Conservation (phyloP, 106 monocot genomes). For the Vanilla planifolia region DNA sequence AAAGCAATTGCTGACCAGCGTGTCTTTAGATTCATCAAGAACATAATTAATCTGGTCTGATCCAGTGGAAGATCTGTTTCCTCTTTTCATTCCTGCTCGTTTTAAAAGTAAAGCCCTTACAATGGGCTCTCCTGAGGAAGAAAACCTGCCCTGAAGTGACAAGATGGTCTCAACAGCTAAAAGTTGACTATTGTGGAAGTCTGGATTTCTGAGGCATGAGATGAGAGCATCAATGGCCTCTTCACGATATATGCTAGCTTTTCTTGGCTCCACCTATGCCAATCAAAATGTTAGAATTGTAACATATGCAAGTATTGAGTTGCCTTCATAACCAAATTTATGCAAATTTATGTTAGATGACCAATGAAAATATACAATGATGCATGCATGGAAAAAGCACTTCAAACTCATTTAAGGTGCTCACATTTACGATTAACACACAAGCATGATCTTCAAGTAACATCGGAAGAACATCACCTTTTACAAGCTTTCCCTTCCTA, state of each 20-base stretch:
- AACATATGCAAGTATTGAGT: background rate
- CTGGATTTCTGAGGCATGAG: slow-evolving; percentile 42
- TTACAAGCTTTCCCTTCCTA: too few species aligned
- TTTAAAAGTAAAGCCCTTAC: slow-evolving; percentile 33
- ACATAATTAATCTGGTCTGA: slow-evolving; percentile 21
- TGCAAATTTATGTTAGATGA: background rate
- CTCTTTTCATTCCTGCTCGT: slow-evolving; percentile 40
- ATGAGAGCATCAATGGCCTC: slow-evolving; percentile 54
- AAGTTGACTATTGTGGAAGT: slow-evolving; percentile 31
- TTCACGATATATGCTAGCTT: slow-evolving; percentile 51
- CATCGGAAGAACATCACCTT: too few species aligned
- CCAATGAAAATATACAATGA: background rate
- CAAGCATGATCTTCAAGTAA: too few species aligned
- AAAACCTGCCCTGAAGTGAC: slow-evolving; percentile 45
- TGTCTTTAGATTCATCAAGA: slow-evolving; percentile 26
- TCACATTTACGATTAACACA: too few species aligned
- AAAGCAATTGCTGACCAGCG: slow-evolving; percentile 22
- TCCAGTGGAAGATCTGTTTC: slow-evolving; percentile 26
- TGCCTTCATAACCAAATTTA: background rate
- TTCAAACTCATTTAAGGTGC: too few species aligned
- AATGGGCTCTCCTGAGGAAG: slow-evolving; percentile 36
- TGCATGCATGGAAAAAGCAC: too few species aligned
- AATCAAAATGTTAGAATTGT: background rate
- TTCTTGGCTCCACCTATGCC: slow-evolving; percentile 44
- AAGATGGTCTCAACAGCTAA: slow-evolving; percentile 40